phyloP scores from a whole-genome alignment of 306 rosid species.

The Ochetophila trinervis region DNA sequence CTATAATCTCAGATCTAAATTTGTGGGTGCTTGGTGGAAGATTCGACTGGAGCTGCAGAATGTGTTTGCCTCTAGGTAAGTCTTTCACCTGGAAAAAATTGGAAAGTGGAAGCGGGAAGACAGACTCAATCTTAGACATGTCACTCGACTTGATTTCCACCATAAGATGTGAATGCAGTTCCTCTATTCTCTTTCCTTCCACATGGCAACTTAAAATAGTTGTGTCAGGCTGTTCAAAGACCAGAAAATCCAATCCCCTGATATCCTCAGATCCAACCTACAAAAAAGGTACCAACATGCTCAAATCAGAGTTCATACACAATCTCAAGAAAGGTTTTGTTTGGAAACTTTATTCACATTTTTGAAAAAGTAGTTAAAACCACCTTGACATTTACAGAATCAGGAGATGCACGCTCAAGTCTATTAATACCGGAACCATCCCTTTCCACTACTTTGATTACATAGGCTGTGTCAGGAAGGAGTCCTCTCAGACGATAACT shows the following conservation, averaged over 20 bases:
- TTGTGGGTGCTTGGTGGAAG: constrained; percentile 60
- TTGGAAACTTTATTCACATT: not conserved
- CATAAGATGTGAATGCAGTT: constrained; percentile 56
- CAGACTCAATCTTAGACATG: constrained; percentile 50
- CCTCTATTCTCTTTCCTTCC: constrained; percentile 77
- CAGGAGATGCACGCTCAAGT: constrained; percentile 95
- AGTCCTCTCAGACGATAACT: constrained; percentile 90
- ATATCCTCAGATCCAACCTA: constrained; percentile 83
- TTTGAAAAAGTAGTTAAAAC: constrained; percentile 2
- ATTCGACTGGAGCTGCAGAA: constrained; percentile 72
- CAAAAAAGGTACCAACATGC: constrained; percentile 25
- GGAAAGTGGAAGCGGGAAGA: constrained; percentile 83
- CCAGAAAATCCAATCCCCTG: constrained; percentile 81
- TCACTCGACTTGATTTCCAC: constrained; percentile 92
- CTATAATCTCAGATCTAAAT: constrained; percentile 79
- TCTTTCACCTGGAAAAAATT: constrained; percentile 94
- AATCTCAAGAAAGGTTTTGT: constrained; percentile 20
- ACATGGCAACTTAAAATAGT: constrained; percentile 89
- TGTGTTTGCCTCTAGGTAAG: constrained; percentile 77
- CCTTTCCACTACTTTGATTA: constrained; percentile 63
- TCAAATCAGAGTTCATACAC: constrained; percentile 25
- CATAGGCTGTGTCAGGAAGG: constrained; percentile 78
- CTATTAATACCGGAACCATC: constrained; percentile 47
- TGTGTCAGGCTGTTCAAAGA: constrained; percentile 90
- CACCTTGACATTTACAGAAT: constrained; percentile 60